phyloP scores from a whole-genome alignment of 2,329 filamentous ascomycete species.

The Clonostachys solani region DNA sequence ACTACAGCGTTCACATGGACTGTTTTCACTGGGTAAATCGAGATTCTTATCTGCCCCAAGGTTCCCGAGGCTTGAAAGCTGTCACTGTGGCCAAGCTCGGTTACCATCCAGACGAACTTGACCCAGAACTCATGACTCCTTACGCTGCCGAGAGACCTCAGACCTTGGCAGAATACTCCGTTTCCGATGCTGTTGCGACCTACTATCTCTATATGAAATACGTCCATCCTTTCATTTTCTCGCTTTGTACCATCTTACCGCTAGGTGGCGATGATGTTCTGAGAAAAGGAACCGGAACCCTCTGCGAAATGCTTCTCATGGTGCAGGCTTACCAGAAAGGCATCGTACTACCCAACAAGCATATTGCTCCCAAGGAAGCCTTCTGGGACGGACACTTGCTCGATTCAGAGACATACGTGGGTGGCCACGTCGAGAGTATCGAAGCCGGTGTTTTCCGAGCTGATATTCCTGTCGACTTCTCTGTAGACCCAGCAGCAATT shows the following conservation, averaged over 20 bases:
- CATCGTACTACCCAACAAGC: slow-evolving; percentile 95
- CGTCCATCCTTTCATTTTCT: slow-evolving; percentile 99
- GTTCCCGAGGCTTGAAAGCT: slow-evolving; percentile 93
- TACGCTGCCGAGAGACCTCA: slow-evolving; percentile 88
- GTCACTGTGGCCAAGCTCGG: slow-evolving; percentile 97
- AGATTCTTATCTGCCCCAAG: slow-evolving; percentile 96
- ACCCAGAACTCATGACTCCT: slow-evolving; percentile 95
- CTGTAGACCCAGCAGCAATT: slow-evolving; percentile 81
- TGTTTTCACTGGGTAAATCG: slow-evolving; percentile 99
- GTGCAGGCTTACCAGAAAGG: slow-evolving; percentile 91
- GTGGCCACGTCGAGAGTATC: slow-evolving; percentile 98
- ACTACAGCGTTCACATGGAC: slow-evolving; percentile 97
- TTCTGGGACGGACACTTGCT: slow-evolving; percentile 97
- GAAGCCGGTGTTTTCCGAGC: slow-evolving; percentile 95
- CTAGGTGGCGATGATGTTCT: slow-evolving; percentile 89
- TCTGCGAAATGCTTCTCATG: slow-evolving; percentile 99
- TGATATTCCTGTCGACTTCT: slow-evolving; percentile 93
- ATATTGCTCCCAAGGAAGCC: slow-evolving; percentile 81
- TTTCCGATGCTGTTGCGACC: slow-evolving; percentile 96
- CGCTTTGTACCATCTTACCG: slow-evolving; percentile 92
- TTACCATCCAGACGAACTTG: slow-evolving; percentile 96
- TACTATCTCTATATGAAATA: slow-evolving; percentile 99
- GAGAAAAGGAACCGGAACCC: slow-evolving; percentile 91
- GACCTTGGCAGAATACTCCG: slow-evolving; percentile 93
- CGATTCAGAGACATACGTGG: slow-evolving; percentile 96